Conservation (phyloP, 768 basidiomycete genomes). For the Psilocybe azurescens region DNA sequence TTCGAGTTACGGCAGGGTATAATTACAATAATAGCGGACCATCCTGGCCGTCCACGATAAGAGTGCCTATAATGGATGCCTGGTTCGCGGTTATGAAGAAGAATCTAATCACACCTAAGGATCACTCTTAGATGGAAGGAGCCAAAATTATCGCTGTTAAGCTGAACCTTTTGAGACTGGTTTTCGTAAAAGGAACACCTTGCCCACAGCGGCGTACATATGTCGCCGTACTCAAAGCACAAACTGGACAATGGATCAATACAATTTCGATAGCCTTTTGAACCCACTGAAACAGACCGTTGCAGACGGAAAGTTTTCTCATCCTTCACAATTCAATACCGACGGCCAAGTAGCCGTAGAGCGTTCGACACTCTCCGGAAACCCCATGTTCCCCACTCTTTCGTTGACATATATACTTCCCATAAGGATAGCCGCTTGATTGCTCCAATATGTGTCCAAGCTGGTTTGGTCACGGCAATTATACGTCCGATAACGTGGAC, state of each 20-base stretch:
- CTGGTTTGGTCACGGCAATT: conserved; percentile 32
- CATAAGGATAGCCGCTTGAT: conserved; percentile 35
- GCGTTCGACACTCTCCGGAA: conserved; percentile 51
- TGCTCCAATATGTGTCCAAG: conserved; percentile 42
- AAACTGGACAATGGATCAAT: background rate
- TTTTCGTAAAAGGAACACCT: conserved; percentile 10
- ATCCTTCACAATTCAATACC: conserved; percentile 16
- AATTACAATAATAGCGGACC: conserved; percentile 9
- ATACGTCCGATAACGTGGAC: conserved; percentile 24
- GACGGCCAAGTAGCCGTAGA: conserved; percentile 41
- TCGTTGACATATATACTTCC: conserved; percentile 6
- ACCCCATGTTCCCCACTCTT: conserved; percentile 11
- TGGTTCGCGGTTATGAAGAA: conserved; percentile 10
- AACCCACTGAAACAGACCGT: conserved; percentile 7
- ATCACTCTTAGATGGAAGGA: conserved; percentile 16
- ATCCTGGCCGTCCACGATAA: background rate
- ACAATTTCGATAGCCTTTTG: background rate
- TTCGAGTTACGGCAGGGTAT: conserved; percentile 10
- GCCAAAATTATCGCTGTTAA: conserved; percentile 13
- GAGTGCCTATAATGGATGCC: conserved; percentile 5
- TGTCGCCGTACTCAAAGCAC: conserved; percentile 8
- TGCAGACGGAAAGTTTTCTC: conserved; percentile 17
- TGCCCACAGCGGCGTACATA: conserved; percentile 10
- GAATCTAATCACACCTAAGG: conserved; percentile 7
- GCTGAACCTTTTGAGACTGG: background rate